Percentiles rank a stretch among this genome's conserved stretches.
phyloP scores from a whole-genome alignment of 1,284 basidiomycete genomes.

The Schizophyllum amplum region DNA sequence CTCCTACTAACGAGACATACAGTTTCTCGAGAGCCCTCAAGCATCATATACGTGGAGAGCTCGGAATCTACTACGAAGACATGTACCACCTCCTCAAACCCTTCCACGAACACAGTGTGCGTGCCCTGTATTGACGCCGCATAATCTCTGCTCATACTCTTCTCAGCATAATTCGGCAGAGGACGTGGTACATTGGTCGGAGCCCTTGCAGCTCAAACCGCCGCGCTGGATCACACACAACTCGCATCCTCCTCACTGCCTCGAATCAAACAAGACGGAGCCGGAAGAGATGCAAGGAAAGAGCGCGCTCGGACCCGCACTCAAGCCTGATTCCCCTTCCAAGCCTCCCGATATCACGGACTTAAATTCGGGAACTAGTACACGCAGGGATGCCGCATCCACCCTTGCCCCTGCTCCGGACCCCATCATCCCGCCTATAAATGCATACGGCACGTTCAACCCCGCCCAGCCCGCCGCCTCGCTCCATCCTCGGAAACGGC shows the following conservation, averaged over 20 bases:
- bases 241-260: neutral
- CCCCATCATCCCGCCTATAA: conserved; percentile 34
- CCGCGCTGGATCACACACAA: neutral
- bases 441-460: conserved; percentile 41
- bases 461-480: conserved; percentile 14
- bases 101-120: conserved; percentile 28
- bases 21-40: conserved; percentile 56
- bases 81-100: conserved; percentile 39
- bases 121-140: neutral
- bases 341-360: no score
- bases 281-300: neutral
- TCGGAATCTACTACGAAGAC: conserved; percentile 53
- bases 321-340: conserved; percentile 7
- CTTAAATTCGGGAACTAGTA: no score
- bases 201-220: neutral
- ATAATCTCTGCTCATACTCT: neutral
- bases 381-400: conserved; percentile 14
- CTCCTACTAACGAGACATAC: neutral
- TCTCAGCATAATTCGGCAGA: conserved; percentile 25
- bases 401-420: neutral
- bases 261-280: conserved; percentile 12
- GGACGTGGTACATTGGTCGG: conserved; percentile 4
- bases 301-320: conserved; percentile 7
- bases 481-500: conserved; percentile 11
- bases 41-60: conserved; percentile 55